Evolutionary conservation across 2,329 filamentous ascomycete genomes (phyloP).

Genomic region (Stagonosporopsis vannaccii): DNA sequence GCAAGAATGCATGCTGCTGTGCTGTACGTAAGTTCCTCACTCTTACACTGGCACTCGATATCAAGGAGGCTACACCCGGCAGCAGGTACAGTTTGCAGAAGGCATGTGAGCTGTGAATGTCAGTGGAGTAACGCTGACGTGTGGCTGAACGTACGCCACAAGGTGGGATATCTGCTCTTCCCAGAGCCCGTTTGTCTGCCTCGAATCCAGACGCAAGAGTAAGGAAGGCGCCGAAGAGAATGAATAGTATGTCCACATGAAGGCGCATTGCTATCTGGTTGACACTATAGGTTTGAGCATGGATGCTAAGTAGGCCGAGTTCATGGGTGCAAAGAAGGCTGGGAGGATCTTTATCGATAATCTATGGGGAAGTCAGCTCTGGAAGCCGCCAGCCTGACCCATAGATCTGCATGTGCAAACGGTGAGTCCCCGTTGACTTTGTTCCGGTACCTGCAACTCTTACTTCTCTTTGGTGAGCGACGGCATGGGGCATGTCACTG

Average conservation of each 20-base stretch:
- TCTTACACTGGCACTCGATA: conserved; percentile 25
- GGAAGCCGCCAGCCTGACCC: not conserved
- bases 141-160: conserved; percentile 1
- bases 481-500: conserved; percentile 3
- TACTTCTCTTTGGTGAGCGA: not conserved
- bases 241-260: not conserved
- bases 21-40: conserved; percentile 15
- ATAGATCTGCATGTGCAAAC: not conserved
- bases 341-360: conserved; percentile 1
- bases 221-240: not conserved
- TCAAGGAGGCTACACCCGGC: conserved; percentile 23
- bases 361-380: not conserved
- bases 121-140: not conserved
- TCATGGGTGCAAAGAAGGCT: not conserved
- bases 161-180: conserved; percentile 7
- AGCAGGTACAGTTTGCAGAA: conserved; percentile 15
- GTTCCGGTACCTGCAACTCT: not conserved
- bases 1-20: conserved; percentile 25
- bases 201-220: not conserved
- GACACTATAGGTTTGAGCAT: not conserved
- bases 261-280: not conserved
- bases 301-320: not conserved
- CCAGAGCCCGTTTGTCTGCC: conserved; percentile 1
- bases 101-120: not conserved
- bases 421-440: not conserved